These are phyloP conservation scores for Boletus pseudopeckii DNA, from an alignment of 768 basidiomycete species.

Conservation along the genomic window DNA sequence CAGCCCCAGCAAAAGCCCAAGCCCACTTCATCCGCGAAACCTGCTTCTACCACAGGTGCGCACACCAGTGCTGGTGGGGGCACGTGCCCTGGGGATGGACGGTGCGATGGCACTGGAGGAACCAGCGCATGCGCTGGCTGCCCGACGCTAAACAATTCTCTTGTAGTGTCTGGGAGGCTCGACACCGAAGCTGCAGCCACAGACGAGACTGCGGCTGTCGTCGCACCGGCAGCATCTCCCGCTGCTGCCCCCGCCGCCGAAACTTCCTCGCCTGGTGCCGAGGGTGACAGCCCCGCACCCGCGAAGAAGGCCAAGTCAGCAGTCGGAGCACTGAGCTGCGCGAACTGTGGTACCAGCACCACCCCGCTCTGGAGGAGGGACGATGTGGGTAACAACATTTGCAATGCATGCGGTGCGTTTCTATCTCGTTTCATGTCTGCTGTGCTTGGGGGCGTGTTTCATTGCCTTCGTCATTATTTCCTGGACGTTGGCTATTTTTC, in stretches of 20 bases:
- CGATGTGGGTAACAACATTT: constrained; percentile 89
- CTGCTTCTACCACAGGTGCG: constrained; percentile 30
- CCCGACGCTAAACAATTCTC: constrained; percentile 91
- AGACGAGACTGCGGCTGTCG: constrained; percentile 19
- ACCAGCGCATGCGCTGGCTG: constrained; percentile 91
- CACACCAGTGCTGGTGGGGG: constrained; percentile 39
- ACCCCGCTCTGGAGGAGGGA: constrained; percentile 90
- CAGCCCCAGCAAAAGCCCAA: constrained; percentile 30
- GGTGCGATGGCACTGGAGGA: constrained; percentile 97
- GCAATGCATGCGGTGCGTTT: constrained; percentile 87
- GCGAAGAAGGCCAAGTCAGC: constrained; percentile 36
- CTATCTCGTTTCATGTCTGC: constrained; percentile 26
- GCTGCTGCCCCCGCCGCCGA: constrained; percentile 30
- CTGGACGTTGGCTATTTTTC: constrained; percentile 11
- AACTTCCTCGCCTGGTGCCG: constrained; percentile 33
- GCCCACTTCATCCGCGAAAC: constrained; percentile 25
- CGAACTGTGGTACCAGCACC: constrained; percentile 85
- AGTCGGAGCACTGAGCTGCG: constrained; percentile 78
- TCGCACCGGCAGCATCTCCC: constrained; percentile 23
- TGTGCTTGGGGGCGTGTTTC: constrained; percentile 22
- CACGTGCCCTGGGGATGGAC: constrained; percentile 98
- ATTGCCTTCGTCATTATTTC: constrained; percentile 14
- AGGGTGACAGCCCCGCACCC: constrained; percentile 30
- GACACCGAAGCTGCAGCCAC: constrained; percentile 36
- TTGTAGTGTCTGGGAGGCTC: constrained; percentile 42